phyloP scores from a whole-genome alignment of 345 rosid species.

The Lenwebbia sp. region DNA sequence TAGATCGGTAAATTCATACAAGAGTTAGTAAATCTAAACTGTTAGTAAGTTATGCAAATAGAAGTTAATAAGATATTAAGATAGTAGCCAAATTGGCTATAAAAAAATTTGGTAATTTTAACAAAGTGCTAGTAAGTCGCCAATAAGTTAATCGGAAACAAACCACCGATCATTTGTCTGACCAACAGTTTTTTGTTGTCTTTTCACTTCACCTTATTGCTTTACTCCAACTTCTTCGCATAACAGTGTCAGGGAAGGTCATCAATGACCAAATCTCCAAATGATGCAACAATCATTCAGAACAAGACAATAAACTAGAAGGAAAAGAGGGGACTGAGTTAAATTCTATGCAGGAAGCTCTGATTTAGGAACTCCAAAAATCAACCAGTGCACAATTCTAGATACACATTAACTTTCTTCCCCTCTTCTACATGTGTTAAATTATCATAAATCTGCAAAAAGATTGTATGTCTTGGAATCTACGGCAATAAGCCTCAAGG shows the following conservation, averaged over 20 bases:
- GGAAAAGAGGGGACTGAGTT: not conserved
- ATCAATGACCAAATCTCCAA: not conserved
- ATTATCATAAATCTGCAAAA: slow-evolving; percentile 62
- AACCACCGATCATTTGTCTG: not conserved
- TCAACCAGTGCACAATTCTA: not conserved
- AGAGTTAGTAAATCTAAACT: too few relatives aligned
- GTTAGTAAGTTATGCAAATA: too few relatives aligned
- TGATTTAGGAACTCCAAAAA: not conserved
- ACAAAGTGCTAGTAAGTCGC: not conserved
- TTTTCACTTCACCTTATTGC: not conserved
- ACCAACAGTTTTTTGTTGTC: not conserved
- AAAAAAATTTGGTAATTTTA: not conserved
- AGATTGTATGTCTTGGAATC: slow-evolving; percentile 73
- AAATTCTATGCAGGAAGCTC: not conserved
- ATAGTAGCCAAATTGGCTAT: too few relatives aligned
- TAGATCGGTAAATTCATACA: not conserved
- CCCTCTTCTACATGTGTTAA: not conserved
- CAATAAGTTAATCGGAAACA: not conserved
- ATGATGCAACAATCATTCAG: not conserved
- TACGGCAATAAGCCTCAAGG: slow-evolving; percentile 59
- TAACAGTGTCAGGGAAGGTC: not conserved
- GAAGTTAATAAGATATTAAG: too few relatives aligned
- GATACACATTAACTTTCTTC: not conserved
- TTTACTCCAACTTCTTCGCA: not conserved
- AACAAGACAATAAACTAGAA: not conserved